Evolutionary conservation across 768 basidiomycete species (phyloP).

Genomic region (Pleurotus tuber-regium): DNA sequence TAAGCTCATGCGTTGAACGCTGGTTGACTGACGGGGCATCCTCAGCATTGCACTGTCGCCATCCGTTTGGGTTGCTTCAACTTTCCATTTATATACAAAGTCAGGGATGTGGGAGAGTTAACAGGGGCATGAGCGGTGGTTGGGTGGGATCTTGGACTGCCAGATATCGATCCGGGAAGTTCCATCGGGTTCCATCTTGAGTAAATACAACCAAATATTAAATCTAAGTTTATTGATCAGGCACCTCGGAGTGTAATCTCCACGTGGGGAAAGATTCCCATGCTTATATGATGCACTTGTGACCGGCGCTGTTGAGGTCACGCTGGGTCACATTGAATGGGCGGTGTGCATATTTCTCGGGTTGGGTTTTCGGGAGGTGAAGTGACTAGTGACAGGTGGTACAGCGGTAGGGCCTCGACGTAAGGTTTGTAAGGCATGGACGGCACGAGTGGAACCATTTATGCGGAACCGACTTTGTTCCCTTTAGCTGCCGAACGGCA

Average conservation of each 20-base stretch:
- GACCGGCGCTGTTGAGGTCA: too few relatives aligned
- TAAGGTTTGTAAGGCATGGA: not conserved
- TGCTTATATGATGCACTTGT: not conserved
- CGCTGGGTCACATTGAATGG: not conserved
- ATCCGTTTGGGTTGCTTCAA: not conserved
- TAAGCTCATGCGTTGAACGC: too few relatives aligned
- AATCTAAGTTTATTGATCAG: constrained; percentile 4
- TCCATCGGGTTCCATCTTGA: constrained; percentile 8
- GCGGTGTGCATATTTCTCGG: not conserved
- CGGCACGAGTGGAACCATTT: not conserved
- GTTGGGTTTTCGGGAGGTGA: too few relatives aligned
- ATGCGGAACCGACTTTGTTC: constrained; percentile 5
- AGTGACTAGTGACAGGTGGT: too few relatives aligned
- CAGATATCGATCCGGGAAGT: constrained; percentile 10
- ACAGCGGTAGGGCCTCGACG: too few relatives aligned
- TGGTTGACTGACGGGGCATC: too few relatives aligned
- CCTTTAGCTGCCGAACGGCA: not conserved
- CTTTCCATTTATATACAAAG: constrained; percentile 2
- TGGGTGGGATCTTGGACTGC: constrained; percentile 6
- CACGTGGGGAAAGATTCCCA: not conserved
- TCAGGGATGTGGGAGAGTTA: not conserved
- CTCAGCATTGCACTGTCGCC: not conserved
- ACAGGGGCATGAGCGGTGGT: constrained; percentile 8
- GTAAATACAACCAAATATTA: not conserved
- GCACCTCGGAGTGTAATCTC: constrained; percentile 1